Percentiles rank a stretch among this genome's conserved stretches.
Evolutionary conservation across 306 rosid species (phyloP).

Genomic region (Morella rubra): DNA sequence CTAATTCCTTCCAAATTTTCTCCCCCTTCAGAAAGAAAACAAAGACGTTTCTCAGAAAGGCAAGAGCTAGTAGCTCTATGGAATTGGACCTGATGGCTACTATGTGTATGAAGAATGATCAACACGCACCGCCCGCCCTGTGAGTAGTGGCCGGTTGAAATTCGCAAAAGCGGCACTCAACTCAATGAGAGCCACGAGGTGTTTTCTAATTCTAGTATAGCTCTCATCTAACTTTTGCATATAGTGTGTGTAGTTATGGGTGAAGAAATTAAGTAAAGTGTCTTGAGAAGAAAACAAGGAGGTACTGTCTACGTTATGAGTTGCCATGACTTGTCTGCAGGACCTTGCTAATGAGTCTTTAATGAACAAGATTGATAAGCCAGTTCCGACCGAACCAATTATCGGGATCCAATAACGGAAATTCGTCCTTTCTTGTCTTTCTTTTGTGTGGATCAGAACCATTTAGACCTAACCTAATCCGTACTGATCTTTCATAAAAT

Average conservation of each 20-base stretch:
- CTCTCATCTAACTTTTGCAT: conserved; percentile 38
- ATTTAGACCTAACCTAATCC: conserved; percentile 20
- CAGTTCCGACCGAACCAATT: conserved; percentile 32
- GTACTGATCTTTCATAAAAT: not conserved
- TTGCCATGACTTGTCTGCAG: conserved; percentile 15
- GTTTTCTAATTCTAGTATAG: conserved; percentile 41
- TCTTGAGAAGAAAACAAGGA: no score
- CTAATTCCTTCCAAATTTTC: conserved; percentile 13
- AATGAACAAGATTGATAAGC: conserved; percentile 9
- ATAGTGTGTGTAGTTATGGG: conserved; percentile 25
- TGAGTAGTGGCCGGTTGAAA: no score
- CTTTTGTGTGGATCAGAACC: conserved; percentile 22
- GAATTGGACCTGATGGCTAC: conserved; percentile 20
- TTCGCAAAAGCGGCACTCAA: not conserved
- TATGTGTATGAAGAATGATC: no score
- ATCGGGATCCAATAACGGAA: conserved; percentile 8
- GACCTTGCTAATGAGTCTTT: conserved; percentile 27
- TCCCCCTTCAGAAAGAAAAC: conserved; percentile 24
- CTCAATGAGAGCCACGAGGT: conserved; percentile 26
- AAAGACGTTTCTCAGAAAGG: conserved; percentile 28
- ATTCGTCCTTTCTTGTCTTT: conserved; percentile 8
- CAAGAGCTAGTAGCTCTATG: conserved; percentile 4
- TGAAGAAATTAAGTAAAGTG: conserved; percentile 18
- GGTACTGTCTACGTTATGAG: no score
- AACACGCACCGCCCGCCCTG: not conserved